Evolutionary conservation across 768 basidiomycete species (phyloP).

Genomic region (Mycena leptocephala): DNA sequence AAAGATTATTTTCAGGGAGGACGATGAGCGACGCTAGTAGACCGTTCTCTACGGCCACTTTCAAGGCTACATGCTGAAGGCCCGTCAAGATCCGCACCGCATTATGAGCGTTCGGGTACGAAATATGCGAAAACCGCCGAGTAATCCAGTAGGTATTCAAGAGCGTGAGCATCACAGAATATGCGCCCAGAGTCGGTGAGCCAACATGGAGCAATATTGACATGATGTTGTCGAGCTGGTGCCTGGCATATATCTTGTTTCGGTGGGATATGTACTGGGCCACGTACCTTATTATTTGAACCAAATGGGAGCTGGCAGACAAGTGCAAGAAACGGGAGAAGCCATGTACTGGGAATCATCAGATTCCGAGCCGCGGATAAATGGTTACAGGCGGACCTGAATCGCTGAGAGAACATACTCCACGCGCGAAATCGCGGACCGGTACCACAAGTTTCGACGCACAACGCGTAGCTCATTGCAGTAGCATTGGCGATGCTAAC

Average conservation of each 20-base stretch:
- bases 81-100: not conserved
- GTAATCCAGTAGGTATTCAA: conserved; percentile 15
- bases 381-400: conserved; percentile 18
- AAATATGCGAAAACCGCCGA: conserved; percentile 9
- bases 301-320: conserved; percentile 25
- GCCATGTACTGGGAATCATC: conserved; percentile 11
- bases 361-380: no score
- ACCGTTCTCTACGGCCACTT: not conserved
- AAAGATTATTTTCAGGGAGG: conserved; percentile 26
- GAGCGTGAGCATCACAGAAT: conserved; percentile 16
- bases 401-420: conserved; percentile 14
- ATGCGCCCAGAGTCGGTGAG: conserved; percentile 21
- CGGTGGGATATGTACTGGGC: not conserved
- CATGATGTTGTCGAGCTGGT: not conserved
- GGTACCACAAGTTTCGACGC: conserved; percentile 11
- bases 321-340: conserved; percentile 22
- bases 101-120: conserved; percentile 7
- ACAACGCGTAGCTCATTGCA: conserved; percentile 13
- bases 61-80: conserved; percentile 16
- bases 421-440: not conserved
- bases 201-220: not conserved
- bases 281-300: not conserved
- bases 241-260: not conserved
- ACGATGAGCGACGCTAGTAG: conserved; percentile 29
- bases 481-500: conserved; percentile 8